Conservation (phyloP, 176 grass and related monocot genomes). For the Poa pratensis region DNA sequence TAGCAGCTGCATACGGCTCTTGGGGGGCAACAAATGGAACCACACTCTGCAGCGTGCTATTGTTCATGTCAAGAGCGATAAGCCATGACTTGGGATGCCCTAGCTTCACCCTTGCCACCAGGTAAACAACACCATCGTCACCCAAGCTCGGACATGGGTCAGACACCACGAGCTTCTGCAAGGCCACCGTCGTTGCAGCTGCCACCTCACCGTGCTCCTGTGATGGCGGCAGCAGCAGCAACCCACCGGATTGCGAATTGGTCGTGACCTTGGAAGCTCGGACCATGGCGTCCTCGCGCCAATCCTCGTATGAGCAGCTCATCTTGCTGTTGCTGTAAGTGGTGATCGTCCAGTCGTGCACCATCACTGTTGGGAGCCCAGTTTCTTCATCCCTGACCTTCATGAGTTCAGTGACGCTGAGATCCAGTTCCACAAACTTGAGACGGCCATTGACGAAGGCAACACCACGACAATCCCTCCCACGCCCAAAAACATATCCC, state of each 20-base stretch:
- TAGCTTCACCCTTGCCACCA: neutral
- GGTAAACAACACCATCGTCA: constrained; percentile 1
- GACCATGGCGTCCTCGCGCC: neutral
- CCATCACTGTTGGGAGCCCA: neutral
- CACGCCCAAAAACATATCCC: neutral
- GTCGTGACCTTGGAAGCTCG: neutral
- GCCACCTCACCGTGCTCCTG: neutral
- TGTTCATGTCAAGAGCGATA: neutral
- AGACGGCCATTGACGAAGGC: neutral
- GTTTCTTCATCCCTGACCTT: neutral
- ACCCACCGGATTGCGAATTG: neutral
- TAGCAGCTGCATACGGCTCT: neutral
- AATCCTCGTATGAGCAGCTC: neutral
- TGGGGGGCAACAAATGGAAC: neutral
- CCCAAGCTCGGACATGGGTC: neutral
- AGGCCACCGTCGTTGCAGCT: neutral
- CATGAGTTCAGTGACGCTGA: neutral
- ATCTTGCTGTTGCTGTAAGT: neutral
- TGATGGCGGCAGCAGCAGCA: neutral
- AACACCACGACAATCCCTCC: neutral
- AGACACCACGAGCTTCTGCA: neutral
- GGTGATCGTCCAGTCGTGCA: neutral
- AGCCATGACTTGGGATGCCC: neutral
- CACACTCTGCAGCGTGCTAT: neutral
- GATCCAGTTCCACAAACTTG: neutral